Base-by-base conservation (phyloP, 2,329 filamentous ascomycete species). In the Fusarium sp. region DNA sequence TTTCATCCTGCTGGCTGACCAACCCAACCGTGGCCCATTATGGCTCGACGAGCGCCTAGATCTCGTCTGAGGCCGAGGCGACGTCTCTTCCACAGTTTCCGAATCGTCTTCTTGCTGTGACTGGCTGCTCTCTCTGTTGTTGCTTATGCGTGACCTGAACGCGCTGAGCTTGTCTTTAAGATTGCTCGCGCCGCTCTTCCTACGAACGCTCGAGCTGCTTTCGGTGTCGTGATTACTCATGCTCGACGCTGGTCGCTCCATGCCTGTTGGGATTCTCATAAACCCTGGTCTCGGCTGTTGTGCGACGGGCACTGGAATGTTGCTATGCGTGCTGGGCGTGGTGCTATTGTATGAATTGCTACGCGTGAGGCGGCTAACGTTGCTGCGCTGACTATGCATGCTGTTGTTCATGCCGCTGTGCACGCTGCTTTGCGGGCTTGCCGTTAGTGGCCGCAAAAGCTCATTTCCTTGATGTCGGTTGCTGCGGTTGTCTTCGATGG, bases 151-250 rank as follows among this genome's bases (percentile, higher is more conserved):
- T 25, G 72, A 71, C 2, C 75, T 74, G 26, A 78, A 65, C 13
- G 75, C 74, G 39, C 68, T 74, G 13, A 78, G 66, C 57, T 73
- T 76, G 43, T 77, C 75, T 46, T 76, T 72, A 12, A 78, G 58
- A 5, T 74, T 75, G 26, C 67, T 68, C 15, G 68, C 69, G 22
- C 72, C 72, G 29, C 50, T 70, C 52, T 73, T 73, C 31, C 73
- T 66, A 19, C 72, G 67, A 24, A 73, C 70, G 2, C 65, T 41
- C n/a, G 62, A 63, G 26, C 60, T 47, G 6, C 53, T 24, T 11
- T 45, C 59, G 5, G 60, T 45, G 28, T 72, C 64, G 25, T 70
- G 38, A 44, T 59, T 70, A 32, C 76, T 72, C 39, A 73, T 70
- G 53, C 75, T 75, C 3, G 76, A 76, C 7, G 62, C 50, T 8